Conservation (phyloP, 495 filamentous ascomycete species). For the Neurospora sp. region DNA sequence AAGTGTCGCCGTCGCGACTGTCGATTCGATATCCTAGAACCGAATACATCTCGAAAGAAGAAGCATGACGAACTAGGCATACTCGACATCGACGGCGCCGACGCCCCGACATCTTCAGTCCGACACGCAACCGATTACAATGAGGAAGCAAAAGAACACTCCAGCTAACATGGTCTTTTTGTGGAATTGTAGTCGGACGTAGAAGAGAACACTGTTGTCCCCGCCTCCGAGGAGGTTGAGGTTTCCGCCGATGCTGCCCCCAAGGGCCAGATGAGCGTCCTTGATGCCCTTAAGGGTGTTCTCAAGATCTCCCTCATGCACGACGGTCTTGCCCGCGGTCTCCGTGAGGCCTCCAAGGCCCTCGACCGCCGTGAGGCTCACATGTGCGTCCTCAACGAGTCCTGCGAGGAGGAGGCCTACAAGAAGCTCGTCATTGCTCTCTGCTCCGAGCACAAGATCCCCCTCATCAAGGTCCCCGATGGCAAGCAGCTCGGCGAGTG, state of each 20-base stretch:
- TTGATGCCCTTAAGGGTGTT: constrained; percentile 95
- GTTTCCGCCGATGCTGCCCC: constrained; percentile 69
- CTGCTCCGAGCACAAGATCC: constrained; percentile 98
- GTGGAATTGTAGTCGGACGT: constrained; percentile 43
- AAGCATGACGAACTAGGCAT: background rate
- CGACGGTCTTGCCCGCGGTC: constrained; percentile 95
- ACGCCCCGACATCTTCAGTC: background rate
- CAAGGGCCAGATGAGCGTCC: constrained; percentile 92
- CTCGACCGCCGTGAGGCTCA: constrained; percentile 96
- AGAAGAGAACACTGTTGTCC: constrained; percentile 72
- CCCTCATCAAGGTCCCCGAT: constrained; percentile 98
- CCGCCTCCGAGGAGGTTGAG: constrained; percentile 81
- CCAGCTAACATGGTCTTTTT: constrained; percentile 15
- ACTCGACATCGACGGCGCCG: background rate
- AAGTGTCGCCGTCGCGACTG: background rate
- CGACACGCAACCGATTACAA: background rate
- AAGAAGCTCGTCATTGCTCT: constrained; percentile 99
- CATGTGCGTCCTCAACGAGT: constrained; percentile 99
- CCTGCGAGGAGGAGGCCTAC: constrained; percentile 99
- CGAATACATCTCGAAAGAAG: background rate
- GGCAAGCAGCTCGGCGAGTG: constrained; percentile 99
- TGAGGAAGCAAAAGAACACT: background rate
- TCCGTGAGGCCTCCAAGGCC: constrained; percentile 95
- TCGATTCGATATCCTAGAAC: constrained; percentile 1
- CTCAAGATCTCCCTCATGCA: constrained; percentile 98